A percentile compares a stretch with the other conserved stretches of the same genome.
phyloP scores from a whole-genome alignment of 2,329 filamentous ascomycete species.

The Paraconiothyrium sp. region DNA sequence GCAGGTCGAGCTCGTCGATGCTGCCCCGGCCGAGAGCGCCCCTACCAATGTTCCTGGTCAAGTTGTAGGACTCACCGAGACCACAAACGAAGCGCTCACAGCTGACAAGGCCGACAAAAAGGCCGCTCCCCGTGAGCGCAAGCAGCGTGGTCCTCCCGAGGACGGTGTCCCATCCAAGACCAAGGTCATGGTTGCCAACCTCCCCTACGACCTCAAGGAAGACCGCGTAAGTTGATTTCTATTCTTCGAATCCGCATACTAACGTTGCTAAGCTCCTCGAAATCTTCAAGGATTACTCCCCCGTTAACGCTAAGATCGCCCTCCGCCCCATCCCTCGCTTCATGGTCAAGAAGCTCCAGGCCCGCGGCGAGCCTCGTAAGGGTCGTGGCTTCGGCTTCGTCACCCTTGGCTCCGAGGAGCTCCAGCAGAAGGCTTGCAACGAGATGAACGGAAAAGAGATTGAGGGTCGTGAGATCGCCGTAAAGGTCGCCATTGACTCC shows the following conservation, averaged over 20 bases:
- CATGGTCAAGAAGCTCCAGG: constrained; percentile 99
- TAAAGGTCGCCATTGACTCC: constrained; percentile 99
- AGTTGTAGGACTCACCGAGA: constrained; percentile 60
- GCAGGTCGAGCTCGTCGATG: constrained; percentile 56
- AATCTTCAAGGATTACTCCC: constrained; percentile 91
- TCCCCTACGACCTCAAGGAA: constrained; percentile 97
- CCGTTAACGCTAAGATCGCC: constrained; percentile 96
- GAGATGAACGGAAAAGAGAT: constrained; percentile 99
- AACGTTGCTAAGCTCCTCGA: constrained; percentile 80
- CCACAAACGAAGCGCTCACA: constrained; percentile 64
- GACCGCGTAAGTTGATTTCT: constrained; percentile 75
- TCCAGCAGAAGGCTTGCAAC: constrained; percentile 93
- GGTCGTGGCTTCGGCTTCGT: constrained; percentile 99
- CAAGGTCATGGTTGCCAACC: constrained; percentile 99
- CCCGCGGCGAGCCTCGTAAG: constrained; percentile 97
- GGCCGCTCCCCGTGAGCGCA: constrained; percentile 64
- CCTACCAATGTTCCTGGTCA: constrained; percentile 63
- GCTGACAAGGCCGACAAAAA: constrained; percentile 61
- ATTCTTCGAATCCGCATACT: neutral
- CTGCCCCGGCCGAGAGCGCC: constrained; percentile 53
- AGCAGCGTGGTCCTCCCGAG: constrained; percentile 93
- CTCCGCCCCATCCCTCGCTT: constrained; percentile 98
- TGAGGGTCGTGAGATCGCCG: constrained; percentile 97
- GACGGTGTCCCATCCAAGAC: constrained; percentile 98
- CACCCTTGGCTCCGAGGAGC: constrained; percentile 91